These are phyloP conservation scores for Syzygium aromaticum DNA, from an alignment of 345 rosid species.

Conservation along the genomic window DNA sequence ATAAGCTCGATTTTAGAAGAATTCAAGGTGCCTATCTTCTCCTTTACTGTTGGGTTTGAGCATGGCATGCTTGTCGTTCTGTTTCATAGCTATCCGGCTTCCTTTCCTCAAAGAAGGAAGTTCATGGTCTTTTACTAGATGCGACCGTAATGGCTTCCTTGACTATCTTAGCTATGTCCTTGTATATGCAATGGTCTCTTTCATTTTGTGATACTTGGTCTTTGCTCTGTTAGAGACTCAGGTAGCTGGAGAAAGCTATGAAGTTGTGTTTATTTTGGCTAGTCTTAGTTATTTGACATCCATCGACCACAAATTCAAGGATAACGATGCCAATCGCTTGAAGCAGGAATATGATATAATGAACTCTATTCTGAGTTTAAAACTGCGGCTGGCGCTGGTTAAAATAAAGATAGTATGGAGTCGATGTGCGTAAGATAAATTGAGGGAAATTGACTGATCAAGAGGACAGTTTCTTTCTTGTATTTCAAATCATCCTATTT, in stretches of 20 bases:
- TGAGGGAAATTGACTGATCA: background rate
- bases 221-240: background rate
- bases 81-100: background rate
- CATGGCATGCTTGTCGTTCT: background rate
- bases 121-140: background rate
- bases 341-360: no score
- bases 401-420: background rate
- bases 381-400: background rate
- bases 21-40: conserved; percentile 25
- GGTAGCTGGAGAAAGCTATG: background rate
- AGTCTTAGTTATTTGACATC: background rate
- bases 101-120: background rate
- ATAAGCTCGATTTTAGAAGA: background rate
- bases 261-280: background rate
- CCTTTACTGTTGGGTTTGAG: background rate
- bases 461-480: background rate
- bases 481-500: background rate
- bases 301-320: background rate
- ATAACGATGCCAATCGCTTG: background rate
- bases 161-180: no score
- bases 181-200: background rate
- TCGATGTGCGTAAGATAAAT: background rate
- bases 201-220: background rate
- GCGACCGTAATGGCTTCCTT: background rate
- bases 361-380: background rate